These are phyloP conservation scores for Clavariopsis aquatica DNA, from an alignment of 495 filamentous ascomycete species.

Conservation along the genomic window DNA sequence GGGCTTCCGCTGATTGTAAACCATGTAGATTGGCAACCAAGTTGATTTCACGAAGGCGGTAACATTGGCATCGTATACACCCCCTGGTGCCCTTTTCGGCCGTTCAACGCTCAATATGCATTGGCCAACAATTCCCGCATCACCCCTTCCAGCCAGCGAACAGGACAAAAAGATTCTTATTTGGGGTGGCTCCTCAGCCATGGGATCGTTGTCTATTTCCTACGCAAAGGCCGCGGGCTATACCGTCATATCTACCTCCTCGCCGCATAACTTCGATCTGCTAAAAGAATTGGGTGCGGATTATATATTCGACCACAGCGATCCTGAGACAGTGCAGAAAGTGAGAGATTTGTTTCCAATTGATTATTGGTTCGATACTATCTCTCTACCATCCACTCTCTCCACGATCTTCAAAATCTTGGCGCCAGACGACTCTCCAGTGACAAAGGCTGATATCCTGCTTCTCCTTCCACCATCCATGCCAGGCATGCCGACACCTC, in stretches of 20 bases:
- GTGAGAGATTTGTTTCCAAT: slow-evolving; percentile 39
- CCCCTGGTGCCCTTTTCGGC: slow-evolving; percentile 19
- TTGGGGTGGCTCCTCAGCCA: slow-evolving; percentile 52
- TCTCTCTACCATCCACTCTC: slow-evolving; percentile 8
- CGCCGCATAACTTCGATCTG: slow-evolving; percentile 56
- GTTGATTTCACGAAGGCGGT: slow-evolving; percentile 10
- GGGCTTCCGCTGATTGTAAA: too few relatives aligned
- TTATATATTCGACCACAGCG: slow-evolving; percentile 57
- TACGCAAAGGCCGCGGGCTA: slow-evolving; percentile 53
- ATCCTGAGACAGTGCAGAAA: slow-evolving; percentile 45
- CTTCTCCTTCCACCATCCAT: slow-evolving; percentile 12
- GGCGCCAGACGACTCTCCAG: slow-evolving; percentile 6
- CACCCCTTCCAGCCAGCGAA: slow-evolving; percentile 20
- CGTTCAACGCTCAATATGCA: slow-evolving; percentile 13
- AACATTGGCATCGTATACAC: slow-evolving; percentile 20
- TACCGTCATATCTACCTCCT: slow-evolving; percentile 56
- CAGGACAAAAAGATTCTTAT: slow-evolving; percentile 48
- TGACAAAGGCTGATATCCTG: slow-evolving; percentile 13
- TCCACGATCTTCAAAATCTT: slow-evolving; percentile 19
- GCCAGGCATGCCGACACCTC: slow-evolving; percentile 8
- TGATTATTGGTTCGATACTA: slow-evolving; percentile 24
- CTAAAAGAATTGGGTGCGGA: slow-evolving; percentile 54
- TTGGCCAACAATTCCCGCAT: slow-evolving; percentile 6
- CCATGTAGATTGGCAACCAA: slow-evolving; percentile 10
- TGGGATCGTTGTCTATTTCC: slow-evolving; percentile 58